A percentile compares a stretch with the other conserved stretches of the same genome.
These are phyloP conservation scores for Sicyos baderoa DNA, from an alignment of 306 rosid species.

Conservation along the genomic window DNA sequence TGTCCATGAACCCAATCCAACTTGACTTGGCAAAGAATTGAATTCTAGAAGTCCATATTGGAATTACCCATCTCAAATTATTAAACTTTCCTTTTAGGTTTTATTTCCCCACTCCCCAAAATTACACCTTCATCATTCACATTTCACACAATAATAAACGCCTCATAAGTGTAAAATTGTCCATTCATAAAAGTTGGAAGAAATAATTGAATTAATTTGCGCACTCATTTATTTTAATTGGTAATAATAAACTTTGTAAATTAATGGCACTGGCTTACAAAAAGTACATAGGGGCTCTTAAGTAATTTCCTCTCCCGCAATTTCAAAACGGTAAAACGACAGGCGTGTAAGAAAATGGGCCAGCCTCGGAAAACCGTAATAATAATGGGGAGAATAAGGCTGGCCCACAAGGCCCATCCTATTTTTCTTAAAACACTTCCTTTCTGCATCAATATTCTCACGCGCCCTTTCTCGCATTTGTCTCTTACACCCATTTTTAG, in stretches of 20 bases:
- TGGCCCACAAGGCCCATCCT: background rate
- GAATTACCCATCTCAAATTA: too few species aligned
- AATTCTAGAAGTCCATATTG: background rate
- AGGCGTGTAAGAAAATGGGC: too few species aligned
- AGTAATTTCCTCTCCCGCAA: background rate
- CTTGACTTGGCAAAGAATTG: background rate
- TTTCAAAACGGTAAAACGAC: background rate
- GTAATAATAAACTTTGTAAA: too few species aligned
- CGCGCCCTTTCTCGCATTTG: slow-evolving; percentile 8
- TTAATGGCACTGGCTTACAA: too few species aligned
- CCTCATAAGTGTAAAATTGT: background rate
- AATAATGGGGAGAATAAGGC: background rate
- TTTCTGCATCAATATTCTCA: background rate
- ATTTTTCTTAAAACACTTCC: background rate
- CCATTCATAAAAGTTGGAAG: background rate
- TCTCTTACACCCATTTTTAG: background rate
- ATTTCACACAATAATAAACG: too few species aligned
- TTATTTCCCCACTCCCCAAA: too few species aligned
- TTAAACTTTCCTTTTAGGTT: too few species aligned
- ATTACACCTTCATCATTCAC: background rate
- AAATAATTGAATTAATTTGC: background rate
- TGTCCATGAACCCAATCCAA: background rate
- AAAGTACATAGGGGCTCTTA: background rate
- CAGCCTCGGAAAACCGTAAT: background rate
- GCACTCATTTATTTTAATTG: too few species aligned